Evolutionary conservation across 164 flowering plant species (phyloP).

Genomic region (Vitis riparia): DNA sequence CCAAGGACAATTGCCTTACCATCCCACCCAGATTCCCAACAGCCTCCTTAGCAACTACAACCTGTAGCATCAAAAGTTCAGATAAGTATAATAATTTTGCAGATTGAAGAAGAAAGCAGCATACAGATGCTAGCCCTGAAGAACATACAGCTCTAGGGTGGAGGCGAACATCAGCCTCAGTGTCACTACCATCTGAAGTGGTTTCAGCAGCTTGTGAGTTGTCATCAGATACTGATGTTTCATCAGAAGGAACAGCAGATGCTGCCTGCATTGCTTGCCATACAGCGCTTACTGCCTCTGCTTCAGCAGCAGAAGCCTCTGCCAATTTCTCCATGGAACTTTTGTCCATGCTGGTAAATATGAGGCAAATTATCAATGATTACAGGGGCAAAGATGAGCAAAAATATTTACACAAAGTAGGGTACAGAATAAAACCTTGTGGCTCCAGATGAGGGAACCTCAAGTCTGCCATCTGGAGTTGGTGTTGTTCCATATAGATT

Average conservation of each 20-base stretch:
- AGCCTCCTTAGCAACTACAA: slow-evolving; percentile 96
- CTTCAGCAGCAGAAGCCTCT: slow-evolving; percentile 96
- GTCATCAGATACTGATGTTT: slow-evolving; percentile 55
- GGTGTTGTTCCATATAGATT: slow-evolving; percentile 19
- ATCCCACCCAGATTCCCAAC: slow-evolving; percentile 94
- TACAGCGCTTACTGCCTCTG: slow-evolving; percentile 87
- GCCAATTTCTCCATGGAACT: slow-evolving; percentile 81
- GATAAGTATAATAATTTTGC: slow-evolving; percentile 4
- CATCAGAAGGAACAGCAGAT: slow-evolving; percentile 51
- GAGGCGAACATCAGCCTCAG: slow-evolving; percentile 87
- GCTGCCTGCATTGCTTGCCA: slow-evolving; percentile 90
- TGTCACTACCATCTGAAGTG: slow-evolving; percentile 73
- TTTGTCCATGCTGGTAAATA: slow-evolving; percentile 52
- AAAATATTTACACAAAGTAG: background rate
- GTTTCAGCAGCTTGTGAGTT: slow-evolving; percentile 57
- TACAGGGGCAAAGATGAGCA: background rate
- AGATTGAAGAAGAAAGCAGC: slow-evolving; percentile 8
- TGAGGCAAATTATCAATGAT: background rate
- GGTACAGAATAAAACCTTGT: slow-evolving; percentile 45
- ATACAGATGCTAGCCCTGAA: background rate
- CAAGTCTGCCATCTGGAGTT: slow-evolving; percentile 34
- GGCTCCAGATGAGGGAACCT: slow-evolving; percentile 34
- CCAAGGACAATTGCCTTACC: slow-evolving; percentile 93
- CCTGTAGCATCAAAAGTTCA: slow-evolving; percentile 44
- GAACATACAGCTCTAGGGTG: slow-evolving; percentile 94